Conservation (phyloP, 345 rosid genomes). For the Gossypium raimondii region DNA sequence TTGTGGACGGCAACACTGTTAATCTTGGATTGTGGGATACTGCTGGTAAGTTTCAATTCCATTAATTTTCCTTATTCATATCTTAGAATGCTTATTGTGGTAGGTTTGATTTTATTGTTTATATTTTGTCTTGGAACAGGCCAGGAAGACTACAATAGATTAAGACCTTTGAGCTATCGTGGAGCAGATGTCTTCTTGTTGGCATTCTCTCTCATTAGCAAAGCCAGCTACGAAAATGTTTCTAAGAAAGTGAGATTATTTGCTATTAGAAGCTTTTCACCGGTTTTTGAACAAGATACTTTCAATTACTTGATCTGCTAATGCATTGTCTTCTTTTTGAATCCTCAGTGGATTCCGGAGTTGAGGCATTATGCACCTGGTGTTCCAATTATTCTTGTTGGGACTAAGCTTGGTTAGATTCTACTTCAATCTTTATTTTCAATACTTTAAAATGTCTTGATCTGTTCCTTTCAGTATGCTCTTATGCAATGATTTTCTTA, state of each 20-base stretch:
- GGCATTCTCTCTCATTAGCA: conserved; percentile 88
- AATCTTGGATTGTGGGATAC: conserved; percentile 98
- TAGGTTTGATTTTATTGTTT: conserved; percentile 9
- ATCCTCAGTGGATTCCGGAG: conserved; percentile 89
- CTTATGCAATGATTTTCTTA: neutral
- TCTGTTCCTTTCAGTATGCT: neutral
- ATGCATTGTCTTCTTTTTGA: conserved; percentile 19
- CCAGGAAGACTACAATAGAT: conserved; percentile 88
- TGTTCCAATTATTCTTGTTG: conserved; percentile 79
- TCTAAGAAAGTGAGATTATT: conserved; percentile 60
- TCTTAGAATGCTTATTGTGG: neutral
- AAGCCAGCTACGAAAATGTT: conserved; percentile 88
- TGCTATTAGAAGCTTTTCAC: neutral
- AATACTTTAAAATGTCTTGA: neutral
- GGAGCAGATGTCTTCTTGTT: conserved; percentile 91
- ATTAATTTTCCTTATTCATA: neutral
- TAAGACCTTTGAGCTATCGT: conserved; percentile 88
- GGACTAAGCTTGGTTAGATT: conserved; percentile 74
- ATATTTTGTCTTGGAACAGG: conserved; percentile 41
- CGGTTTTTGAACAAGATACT: neutral
- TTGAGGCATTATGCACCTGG: conserved; percentile 88
- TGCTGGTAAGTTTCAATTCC: conserved; percentile 51
- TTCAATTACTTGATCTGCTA: conserved; percentile 16
- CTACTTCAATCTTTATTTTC: conserved; percentile 11
- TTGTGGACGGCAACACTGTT: conserved; percentile 86